Percentiles rank a stretch among this genome's conserved stretches.
Evolutionary conservation across 345 rosid genomes (phyloP).

Genomic region (Pugionium cornutum): DNA sequence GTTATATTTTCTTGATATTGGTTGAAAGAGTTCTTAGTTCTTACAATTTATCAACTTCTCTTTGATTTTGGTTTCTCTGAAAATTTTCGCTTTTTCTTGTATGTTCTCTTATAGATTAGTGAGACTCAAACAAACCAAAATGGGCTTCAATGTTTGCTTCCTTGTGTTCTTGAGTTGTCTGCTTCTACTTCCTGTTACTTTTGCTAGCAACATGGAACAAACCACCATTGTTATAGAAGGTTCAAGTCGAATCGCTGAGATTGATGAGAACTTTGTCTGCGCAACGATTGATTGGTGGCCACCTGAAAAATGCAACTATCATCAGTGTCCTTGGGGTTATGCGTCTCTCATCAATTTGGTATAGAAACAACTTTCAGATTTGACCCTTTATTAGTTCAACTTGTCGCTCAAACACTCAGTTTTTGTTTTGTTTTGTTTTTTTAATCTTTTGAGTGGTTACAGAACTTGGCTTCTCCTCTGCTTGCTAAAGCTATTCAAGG

Average conservation of each 20-base stretch:
- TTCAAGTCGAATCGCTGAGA: slow-evolving; percentile 50
- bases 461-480: slow-evolving; percentile 82
- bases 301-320: slow-evolving; percentile 89
- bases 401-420: too few relatives aligned
- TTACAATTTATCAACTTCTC: neutral
- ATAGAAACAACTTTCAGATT: slow-evolving; percentile 8
- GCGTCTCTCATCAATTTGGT: slow-evolving; percentile 78
- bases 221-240: slow-evolving; percentile 61
- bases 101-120: slow-evolving; percentile 8
- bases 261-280: slow-evolving; percentile 79
- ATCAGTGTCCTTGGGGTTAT: slow-evolving; percentile 87
- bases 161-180: slow-evolving; percentile 42
- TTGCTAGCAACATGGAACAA: slow-evolving; percentile 47
- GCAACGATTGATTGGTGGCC: slow-evolving; percentile 99
- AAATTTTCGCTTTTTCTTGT: neutral
- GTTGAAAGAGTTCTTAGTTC: neutral
- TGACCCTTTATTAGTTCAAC: neutral
- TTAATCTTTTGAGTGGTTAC: slow-evolving; percentile 33
- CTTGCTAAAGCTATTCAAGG: slow-evolving; percentile 86
- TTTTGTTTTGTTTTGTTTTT: neutral
- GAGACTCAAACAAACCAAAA: slow-evolving; percentile 33
- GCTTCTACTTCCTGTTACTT: slow-evolving; percentile 37
- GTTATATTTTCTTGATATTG: slow-evolving; percentile 1
- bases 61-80: neutral
- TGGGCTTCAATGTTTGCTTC: slow-evolving; percentile 33